These are phyloP conservation scores for Eucalyptus tenuipes DNA, from an alignment of 345 rosid genomes.

Conservation along the genomic window DNA sequence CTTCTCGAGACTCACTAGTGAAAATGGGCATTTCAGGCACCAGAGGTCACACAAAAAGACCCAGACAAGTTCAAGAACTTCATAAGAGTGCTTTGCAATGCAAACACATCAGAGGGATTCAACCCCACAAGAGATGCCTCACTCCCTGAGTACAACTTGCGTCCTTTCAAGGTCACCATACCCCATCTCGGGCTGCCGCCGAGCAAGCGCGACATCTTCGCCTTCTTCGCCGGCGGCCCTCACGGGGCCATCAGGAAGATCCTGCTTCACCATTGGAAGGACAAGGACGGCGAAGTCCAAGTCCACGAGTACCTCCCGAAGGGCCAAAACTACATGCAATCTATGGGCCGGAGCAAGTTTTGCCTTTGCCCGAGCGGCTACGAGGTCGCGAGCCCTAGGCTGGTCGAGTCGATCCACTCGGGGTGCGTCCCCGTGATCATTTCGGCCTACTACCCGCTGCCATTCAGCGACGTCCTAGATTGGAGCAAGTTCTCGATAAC, in stretches of 20 bases:
- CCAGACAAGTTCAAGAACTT: slow-evolving; percentile 14
- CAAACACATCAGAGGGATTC: slow-evolving; percentile 42
- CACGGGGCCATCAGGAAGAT: slow-evolving; percentile 25
- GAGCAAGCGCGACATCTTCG: slow-evolving; percentile 15
- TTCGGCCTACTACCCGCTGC: slow-evolving; percentile 26
- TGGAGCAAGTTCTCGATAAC: slow-evolving; percentile 35
- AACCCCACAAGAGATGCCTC: slow-evolving; percentile 28
- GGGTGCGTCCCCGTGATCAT: slow-evolving; percentile 44
- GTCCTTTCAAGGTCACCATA: not conserved
- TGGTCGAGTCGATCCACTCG: slow-evolving; percentile 25
- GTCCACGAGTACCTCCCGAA: slow-evolving; percentile 24
- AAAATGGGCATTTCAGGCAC: slow-evolving; percentile 16
- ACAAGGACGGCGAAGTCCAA: slow-evolving; percentile 26
- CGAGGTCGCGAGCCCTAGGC: slow-evolving; percentile 45
- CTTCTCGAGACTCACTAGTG: not conserved
- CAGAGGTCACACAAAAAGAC: slow-evolving; percentile 7
- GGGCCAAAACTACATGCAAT: slow-evolving; percentile 12
- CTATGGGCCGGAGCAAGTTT: slow-evolving; percentile 27
- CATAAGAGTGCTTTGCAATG: slow-evolving; percentile 36
- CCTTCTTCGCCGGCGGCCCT: slow-evolving; percentile 36
- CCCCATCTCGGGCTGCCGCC: not conserved
- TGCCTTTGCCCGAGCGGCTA: slow-evolving; percentile 50
- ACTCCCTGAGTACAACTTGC: slow-evolving; percentile 26
- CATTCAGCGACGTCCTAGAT: slow-evolving; percentile 36
- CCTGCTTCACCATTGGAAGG: slow-evolving; percentile 25